These are phyloP conservation scores for Aureobasidium sp. DNA, from an alignment of 2,329 filamentous ascomycete genomes.

Conservation along the genomic window DNA sequence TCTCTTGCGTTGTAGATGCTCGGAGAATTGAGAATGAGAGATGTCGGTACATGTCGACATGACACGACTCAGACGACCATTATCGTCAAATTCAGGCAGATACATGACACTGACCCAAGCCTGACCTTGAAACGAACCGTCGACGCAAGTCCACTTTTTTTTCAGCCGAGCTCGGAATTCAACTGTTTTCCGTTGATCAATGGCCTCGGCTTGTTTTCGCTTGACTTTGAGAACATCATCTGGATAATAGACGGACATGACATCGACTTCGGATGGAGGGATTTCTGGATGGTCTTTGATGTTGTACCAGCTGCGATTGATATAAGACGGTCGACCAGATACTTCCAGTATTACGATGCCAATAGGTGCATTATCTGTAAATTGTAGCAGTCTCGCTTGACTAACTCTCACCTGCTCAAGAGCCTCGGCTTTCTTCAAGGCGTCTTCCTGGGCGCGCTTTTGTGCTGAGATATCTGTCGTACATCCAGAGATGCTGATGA, in stretches of 20 bases:
- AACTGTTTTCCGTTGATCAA: slow-evolving; percentile 22
- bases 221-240: too few relatives aligned
- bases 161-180: slow-evolving; percentile 42
- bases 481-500: slow-evolving; percentile 26
- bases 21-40: slow-evolving; percentile 35
- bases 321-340: too few relatives aligned
- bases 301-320: too few relatives aligned
- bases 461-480: slow-evolving; percentile 30
- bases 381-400: slow-evolving; percentile 35
- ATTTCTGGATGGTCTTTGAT: too few relatives aligned
- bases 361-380: slow-evolving; percentile 38
- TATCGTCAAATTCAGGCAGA: slow-evolving; percentile 34
- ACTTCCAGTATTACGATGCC: too few relatives aligned
- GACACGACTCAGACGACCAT: slow-evolving; percentile 31
- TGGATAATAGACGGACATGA: too few relatives aligned
- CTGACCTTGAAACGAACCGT: slow-evolving; percentile 24
- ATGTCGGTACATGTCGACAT: slow-evolving; percentile 38
- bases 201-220: not conserved
- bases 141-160: slow-evolving; percentile 35
- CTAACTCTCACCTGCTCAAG: slow-evolving; percentile 45
- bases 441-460: slow-evolving; percentile 33
- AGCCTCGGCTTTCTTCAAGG: slow-evolving; percentile 42
- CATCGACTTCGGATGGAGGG: too few relatives aligned
- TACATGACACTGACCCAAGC: slow-evolving; percentile 36
- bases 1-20: slow-evolving; percentile 32